A percentile compares a stretch with the other conserved stretches of the same genome.
phyloP scores from a whole-genome alignment of 2,329 filamentous ascomycete genomes.

The Fusarium tjaetaba region DNA sequence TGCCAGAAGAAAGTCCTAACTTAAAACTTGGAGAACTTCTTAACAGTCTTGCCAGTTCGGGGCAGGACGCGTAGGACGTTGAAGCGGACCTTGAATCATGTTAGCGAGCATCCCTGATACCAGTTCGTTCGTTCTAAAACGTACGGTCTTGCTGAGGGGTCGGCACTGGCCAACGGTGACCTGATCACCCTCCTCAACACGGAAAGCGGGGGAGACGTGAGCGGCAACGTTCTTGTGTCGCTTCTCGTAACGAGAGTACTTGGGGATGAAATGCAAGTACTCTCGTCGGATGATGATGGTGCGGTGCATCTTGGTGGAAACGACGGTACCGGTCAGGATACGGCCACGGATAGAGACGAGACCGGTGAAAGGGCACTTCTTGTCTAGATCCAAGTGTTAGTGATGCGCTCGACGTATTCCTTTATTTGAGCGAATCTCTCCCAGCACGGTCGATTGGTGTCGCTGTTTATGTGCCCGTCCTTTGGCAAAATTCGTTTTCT shows the following conservation, averaged over 20 bases:
- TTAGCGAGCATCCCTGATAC: constrained; percentile 35
- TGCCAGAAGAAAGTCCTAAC: constrained; percentile 59
- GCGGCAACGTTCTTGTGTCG: constrained; percentile 99
- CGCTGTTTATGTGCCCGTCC: neutral
- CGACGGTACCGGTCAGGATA: constrained; percentile 99
- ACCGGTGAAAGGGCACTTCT: constrained; percentile 99
- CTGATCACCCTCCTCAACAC: constrained; percentile 99
- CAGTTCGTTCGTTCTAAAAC: constrained; percentile 53
- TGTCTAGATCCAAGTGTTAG: constrained; percentile 71
- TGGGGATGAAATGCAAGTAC: constrained; percentile 99
- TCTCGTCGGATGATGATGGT: constrained; percentile 99
- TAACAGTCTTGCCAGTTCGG: constrained; percentile 96
- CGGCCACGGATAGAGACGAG: constrained; percentile 99
- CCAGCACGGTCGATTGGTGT: neutral
- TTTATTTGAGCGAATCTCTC: neutral
- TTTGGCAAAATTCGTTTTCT: constrained; percentile 1
- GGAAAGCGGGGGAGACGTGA: constrained; percentile 99
- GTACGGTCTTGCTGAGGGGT: constrained; percentile 98
- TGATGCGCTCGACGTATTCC: constrained; percentile 10
- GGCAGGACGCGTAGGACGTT: constrained; percentile 99
- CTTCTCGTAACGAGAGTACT: constrained; percentile 99
- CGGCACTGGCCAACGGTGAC: constrained; percentile 99
- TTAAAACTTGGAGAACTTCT: constrained; percentile 99
- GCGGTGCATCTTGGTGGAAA: constrained; percentile 99
- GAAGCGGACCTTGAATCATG: constrained; percentile 82